Evolutionary conservation across 495 filamentous ascomycete genomes (phyloP).

Genomic region (Podospora australis): DNA sequence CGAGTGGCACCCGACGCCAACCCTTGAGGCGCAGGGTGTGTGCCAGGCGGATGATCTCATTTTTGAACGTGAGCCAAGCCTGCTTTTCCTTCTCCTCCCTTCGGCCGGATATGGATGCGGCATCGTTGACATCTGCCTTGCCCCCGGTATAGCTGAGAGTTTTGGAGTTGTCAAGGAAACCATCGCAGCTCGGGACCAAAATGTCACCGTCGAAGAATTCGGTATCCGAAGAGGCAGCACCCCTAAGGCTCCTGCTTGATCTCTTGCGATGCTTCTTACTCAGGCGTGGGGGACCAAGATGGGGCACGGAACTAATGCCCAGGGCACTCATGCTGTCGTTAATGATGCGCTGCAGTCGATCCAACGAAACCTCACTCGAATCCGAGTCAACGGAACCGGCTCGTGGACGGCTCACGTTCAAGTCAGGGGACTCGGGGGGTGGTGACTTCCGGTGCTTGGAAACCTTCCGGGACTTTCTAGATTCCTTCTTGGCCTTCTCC

Average conservation of each 20-base stretch:
- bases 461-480: conserved; percentile 39
- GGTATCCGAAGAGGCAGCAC: conserved; percentile 64
- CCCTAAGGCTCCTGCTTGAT: conserved; percentile 29
- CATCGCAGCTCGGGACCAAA: conserved; percentile 71
- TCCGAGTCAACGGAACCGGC: conserved; percentile 47
- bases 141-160: conserved; percentile 69
- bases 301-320: conserved; percentile 31
- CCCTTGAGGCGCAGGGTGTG: conserved; percentile 86
- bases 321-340: conserved; percentile 50
- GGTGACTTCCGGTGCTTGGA: conserved; percentile 25
- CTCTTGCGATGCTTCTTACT: conserved; percentile 27
- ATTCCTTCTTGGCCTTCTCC: conserved; percentile 60
- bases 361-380: conserved; percentile 55
- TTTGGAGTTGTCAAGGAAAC: conserved; percentile 78
- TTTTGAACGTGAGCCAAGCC: conserved; percentile 76
- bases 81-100: conserved; percentile 58
- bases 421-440: conserved; percentile 13
- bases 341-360: conserved; percentile 64
- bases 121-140: conserved; percentile 42
- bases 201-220: conserved; percentile 68
- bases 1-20: conserved; percentile 76
- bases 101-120: conserved; percentile 32
- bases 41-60: conserved; percentile 77
- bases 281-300: conserved; percentile 26
- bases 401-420: conserved; percentile 18